These are phyloP conservation scores for Mentha longifolia DNA, from an alignment of 257 asterid genomes.

Conservation along the genomic window DNA sequence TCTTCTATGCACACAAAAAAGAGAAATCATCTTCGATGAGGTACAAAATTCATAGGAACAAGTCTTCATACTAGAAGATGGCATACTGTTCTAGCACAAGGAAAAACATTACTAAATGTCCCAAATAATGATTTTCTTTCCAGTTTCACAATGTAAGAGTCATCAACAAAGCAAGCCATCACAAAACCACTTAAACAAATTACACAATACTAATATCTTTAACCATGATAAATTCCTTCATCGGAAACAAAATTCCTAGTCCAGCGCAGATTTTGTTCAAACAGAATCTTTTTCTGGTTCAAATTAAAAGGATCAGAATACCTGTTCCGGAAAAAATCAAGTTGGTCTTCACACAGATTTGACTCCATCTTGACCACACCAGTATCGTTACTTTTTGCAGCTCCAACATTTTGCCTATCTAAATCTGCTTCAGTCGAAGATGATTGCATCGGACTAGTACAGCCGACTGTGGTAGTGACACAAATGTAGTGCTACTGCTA, in stretches of 20 bases:
- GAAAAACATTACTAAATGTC: constrained; percentile 16
- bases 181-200: neutral
- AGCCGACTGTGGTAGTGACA: constrained; percentile 63
- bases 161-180: constrained; percentile 16
- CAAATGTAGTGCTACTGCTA: constrained; percentile 61
- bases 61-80: neutral
- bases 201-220: constrained; percentile 10
- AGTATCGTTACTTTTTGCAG: constrained; percentile 42
- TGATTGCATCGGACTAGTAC: constrained; percentile 63
- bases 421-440: constrained; percentile 53
- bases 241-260: constrained; percentile 7
- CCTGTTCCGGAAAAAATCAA: constrained; percentile 63
- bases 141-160: constrained; percentile 20
- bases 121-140: constrained; percentile 6
- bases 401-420: constrained; percentile 52
- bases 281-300: constrained; percentile 4
- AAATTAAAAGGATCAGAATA: constrained; percentile 40
- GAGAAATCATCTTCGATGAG: neutral
- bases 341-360: constrained; percentile 43
- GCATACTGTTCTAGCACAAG: constrained; percentile 13
- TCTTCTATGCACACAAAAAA: no score
- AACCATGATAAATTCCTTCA: neutral
- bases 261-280: neutral
- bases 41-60: neutral
- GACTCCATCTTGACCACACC: constrained; percentile 42